Evolutionary conservation across 495 filamentous ascomycete genomes (phyloP).

Genomic region (Neurospora sp.): DNA sequence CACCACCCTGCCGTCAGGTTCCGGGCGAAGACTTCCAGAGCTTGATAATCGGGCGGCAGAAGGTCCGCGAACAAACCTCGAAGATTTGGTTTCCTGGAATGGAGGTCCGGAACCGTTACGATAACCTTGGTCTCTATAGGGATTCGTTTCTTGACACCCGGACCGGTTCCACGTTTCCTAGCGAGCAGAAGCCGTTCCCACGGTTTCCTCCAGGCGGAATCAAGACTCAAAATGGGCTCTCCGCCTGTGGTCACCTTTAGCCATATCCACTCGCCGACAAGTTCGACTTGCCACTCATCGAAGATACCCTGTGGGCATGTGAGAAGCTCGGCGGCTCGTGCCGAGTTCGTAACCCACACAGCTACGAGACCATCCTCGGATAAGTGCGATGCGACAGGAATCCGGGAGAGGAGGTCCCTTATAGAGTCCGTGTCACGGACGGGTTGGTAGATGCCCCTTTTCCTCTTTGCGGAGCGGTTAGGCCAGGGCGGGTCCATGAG

Average conservation of each 20-base stretch:
- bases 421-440: constrained; percentile 30
- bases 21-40: constrained; percentile 80
- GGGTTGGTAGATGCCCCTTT: constrained; percentile 50
- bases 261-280: constrained; percentile 85
- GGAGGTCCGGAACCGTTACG: constrained; percentile 74
- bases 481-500: constrained; percentile 92
- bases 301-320: constrained; percentile 44
- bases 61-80: constrained; percentile 34
- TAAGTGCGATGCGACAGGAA: constrained; percentile 49
- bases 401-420: constrained; percentile 31
- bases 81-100: constrained; percentile 75
- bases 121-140: constrained; percentile 38
- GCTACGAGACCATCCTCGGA: constrained; percentile 48
- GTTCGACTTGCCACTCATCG: constrained; percentile 48
- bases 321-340: constrained; percentile 46
- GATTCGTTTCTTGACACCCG: constrained; percentile 17
- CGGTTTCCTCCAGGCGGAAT: constrained; percentile 67
- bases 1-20: constrained; percentile 82
- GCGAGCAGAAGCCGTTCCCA: constrained; percentile 79
- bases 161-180: constrained; percentile 19
- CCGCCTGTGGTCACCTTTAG: constrained; percentile 68
- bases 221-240: constrained; percentile 57
- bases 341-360: constrained; percentile 85
- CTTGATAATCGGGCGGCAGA: constrained; percentile 43
- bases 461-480: constrained; percentile 73